Conservation (phyloP, 371 early-diverging fungal genomes). For the Blastocladiella emersonii region DNA sequence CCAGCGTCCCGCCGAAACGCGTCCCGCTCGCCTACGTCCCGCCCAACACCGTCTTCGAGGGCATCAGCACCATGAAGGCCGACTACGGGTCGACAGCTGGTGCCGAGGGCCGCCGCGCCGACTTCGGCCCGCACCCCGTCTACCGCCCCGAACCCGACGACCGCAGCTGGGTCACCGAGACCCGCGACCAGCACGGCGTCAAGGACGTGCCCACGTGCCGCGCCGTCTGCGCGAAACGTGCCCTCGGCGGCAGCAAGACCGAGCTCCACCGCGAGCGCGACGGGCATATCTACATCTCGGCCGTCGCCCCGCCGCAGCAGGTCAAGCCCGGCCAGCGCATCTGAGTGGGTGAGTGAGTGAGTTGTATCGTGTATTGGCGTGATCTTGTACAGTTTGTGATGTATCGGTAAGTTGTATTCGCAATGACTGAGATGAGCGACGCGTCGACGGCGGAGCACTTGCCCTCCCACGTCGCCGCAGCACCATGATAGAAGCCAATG, state of each 20-base stretch:
- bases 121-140: neutral
- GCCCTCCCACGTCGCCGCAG: too few species aligned
- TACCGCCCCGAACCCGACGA: neutral
- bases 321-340: too few species aligned
- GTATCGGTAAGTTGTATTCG: too few species aligned
- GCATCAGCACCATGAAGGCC: neutral
- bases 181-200: neutral
- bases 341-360: too few species aligned
- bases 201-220: neutral
- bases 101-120: neutral
- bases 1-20: neutral
- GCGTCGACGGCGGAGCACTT: too few species aligned
- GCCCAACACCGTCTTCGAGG: neutral
- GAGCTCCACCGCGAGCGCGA: neutral
- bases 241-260: neutral
- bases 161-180: neutral
- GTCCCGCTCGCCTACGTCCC: neutral
- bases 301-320: too few species aligned
- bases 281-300: neutral
- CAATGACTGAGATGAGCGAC: too few species aligned
- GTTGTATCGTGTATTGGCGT: too few species aligned
- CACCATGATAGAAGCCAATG: too few species aligned
- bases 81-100: neutral
- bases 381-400: too few species aligned
- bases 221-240: neutral